Percentiles rank a stretch among this genome's conserved stretches.
Conservation (phyloP, 2,329 filamentous ascomycete species). For the Neofusicoccum kwambonambiense region DNA sequence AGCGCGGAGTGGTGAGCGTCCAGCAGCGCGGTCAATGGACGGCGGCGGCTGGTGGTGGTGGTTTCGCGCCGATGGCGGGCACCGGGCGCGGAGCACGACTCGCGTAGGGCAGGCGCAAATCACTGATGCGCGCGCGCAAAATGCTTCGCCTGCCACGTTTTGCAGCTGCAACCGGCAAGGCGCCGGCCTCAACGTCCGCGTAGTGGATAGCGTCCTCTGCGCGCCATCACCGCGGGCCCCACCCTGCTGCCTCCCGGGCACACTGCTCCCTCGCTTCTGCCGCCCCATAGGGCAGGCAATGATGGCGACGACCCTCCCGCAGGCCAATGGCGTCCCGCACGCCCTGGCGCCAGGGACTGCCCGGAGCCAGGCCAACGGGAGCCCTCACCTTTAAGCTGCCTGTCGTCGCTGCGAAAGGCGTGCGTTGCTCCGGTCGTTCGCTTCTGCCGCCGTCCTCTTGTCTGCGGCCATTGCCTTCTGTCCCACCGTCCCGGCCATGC, state of each 20-base stretch:
- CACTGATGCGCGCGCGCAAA: background rate
- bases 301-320: background rate
- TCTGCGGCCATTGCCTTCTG: background rate
- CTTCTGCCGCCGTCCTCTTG: background rate
- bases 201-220: background rate
- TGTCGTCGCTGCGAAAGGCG: background rate
- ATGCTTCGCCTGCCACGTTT: conserved; percentile 1
- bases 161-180: background rate
- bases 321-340: background rate
- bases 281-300: conserved; percentile 1
- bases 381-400: background rate
- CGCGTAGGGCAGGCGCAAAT: conserved; percentile 10
- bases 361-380: background rate
- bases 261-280: background rate
- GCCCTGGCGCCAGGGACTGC: background rate
- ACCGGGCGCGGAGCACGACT: background rate
- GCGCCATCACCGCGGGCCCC: conserved; percentile 2
- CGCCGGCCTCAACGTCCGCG: background rate
- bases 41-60: background rate
- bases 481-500: background rate
- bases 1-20: background rate
- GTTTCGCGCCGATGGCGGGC: too few relatives aligned
- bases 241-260: background rate
- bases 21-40: background rate
- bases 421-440: background rate